Base-by-base conservation (phyloP, 345 rosid genomes). In the Eucalyptus victrix region DNA sequence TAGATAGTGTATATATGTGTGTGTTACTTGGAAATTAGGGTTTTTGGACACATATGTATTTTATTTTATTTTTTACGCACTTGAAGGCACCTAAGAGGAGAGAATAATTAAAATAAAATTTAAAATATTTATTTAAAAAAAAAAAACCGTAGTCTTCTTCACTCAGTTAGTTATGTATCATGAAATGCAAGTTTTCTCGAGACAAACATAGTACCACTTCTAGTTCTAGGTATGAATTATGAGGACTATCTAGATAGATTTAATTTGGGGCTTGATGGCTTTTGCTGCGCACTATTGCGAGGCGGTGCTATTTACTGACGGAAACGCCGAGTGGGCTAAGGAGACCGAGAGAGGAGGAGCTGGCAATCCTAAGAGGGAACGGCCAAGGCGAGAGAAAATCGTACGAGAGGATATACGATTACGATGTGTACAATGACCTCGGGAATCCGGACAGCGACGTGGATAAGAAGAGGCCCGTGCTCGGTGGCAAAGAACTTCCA, bases 371-470 rank as follows among this genome's bases (percentile, higher is more conserved):
- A 87, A 87, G 95, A 92, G 99, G 97, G 23, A 89, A 94, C 85
- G 97, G 98, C 5, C 53, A 89, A 81, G 99, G 98, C 23, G 94
- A 95, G 87, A 94, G 97, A 16, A 86, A 92, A 89, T 23, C 32
- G 24, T 89, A 51, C 2, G 99, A 97, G 37, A 93, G 97, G 30
- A 89, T 96, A 24, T 96, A 96, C 17, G 99, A 96, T 47, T 97
- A 96, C 19, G 99, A 96, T 87, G 96, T 95, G 30, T 96, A 96
- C 92, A 96, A 97, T 80, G 99, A 96, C 81, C 65, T 97, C 19
- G 99, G 99, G 3, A 90, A 95, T 13, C 99, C 99, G 7, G 98
- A 96, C 37, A 44, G 26, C 4, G 50, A 87, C 28, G 42, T n/a
- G 1, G 89, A 88, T 7, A 72, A 87, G 18, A 88, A 88, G 13